Evolutionary conservation across 352 stramenopile genomes (phyloP).

Genomic region (Pythium monospermum): DNA sequence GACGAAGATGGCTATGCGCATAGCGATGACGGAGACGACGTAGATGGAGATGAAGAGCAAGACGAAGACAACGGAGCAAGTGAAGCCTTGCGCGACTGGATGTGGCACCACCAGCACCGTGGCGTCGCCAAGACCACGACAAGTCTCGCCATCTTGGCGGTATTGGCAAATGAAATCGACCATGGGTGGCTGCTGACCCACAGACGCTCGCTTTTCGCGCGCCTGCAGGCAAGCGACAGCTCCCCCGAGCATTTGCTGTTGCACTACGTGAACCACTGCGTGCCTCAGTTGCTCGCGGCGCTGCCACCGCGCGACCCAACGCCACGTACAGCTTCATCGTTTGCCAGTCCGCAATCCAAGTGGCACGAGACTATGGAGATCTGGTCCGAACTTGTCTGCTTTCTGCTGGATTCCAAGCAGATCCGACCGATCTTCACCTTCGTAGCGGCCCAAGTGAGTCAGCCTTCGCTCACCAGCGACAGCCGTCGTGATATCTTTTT

Average conservation of each 20-base stretch:
- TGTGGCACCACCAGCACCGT: constrained; percentile 16
- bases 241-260: constrained; percentile 4
- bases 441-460: constrained; percentile 1
- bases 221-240: not conserved
- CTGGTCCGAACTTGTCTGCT: constrained; percentile 2
- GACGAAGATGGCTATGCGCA: not conserved
- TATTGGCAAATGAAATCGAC: constrained; percentile 1
- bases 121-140: constrained; percentile 6
- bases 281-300: constrained; percentile 7
- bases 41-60: not conserved
- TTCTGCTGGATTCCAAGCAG: constrained; percentile 1
- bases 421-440: not conserved
- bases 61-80: not conserved
- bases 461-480: not conserved
- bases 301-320: not conserved
- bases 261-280: constrained; percentile 19
- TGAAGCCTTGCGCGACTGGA: not conserved
- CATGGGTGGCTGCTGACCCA: constrained; percentile 1
- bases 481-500: constrained; percentile 1
- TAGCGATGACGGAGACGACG: not conserved
- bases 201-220: constrained; percentile 1
- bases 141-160: constrained; percentile 6
- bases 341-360: too few species aligned
- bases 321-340: too few species aligned
- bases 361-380: not conserved